Evolutionary conservation across 1,139 yeast species (phyloP).

Genomic region (Sugiyamaella novakii): DNA sequence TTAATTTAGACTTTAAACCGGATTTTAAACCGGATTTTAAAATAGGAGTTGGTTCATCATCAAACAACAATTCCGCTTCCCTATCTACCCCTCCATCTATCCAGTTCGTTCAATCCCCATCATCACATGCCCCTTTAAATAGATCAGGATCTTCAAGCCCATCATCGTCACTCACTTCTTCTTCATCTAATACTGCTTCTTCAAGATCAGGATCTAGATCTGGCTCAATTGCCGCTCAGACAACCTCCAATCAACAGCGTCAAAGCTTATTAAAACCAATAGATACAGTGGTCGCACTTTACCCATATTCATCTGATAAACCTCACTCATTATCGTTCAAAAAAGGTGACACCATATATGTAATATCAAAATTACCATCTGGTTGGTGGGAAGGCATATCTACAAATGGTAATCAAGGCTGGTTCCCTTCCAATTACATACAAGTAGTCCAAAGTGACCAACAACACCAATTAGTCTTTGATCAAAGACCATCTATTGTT

Average conservation of each 20-base stretch:
- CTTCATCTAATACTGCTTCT: conserved; percentile 3
- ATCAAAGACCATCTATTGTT: conserved; percentile 14
- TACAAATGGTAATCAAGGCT: conserved; percentile 37
- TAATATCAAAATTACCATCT: conserved; percentile 53
- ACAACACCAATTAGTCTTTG: conserved; percentile 12
- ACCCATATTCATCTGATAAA: conserved; percentile 68
- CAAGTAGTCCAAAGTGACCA: conserved; percentile 26
- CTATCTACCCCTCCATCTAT: conserved; percentile 3
- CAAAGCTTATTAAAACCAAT: conserved; percentile 19
- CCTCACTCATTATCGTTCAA: conserved; percentile 65
- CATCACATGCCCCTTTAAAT: conserved; percentile 8
- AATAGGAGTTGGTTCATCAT: neutral
- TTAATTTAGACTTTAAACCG: conserved; percentile 10
- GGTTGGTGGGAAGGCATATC: conserved; percentile 46
- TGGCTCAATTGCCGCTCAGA: neutral
- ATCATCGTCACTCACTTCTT: conserved; percentile 5
- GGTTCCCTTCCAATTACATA: conserved; percentile 43
- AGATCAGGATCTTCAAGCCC: conserved; percentile 14
- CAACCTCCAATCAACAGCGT: neutral
- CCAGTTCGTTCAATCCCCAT: conserved; percentile 14
- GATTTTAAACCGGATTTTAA: conserved; percentile 13
- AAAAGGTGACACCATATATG: conserved; percentile 60
- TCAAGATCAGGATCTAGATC: neutral
- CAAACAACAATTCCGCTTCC: neutral
- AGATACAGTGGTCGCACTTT: conserved; percentile 50